These are phyloP conservation scores for Musa balbisiana DNA, from an alignment of 202 grass and related monocot species.

Conservation along the genomic window DNA sequence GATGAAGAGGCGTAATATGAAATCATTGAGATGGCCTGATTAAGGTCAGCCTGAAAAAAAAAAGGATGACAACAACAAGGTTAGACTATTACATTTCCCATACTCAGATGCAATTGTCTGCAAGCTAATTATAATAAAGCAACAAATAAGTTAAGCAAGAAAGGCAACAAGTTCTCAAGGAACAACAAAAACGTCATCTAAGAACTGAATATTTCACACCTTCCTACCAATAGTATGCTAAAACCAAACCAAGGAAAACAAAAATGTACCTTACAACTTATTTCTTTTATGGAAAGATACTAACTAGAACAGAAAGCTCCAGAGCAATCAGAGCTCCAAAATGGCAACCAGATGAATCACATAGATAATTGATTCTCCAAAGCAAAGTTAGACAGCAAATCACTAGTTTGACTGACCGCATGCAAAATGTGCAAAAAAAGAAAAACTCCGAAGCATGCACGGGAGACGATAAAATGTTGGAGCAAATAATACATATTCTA, in stretches of 20 bases:
- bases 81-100: neutral
- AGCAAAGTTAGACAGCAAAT: too few relatives aligned
- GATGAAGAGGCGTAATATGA: slow-evolving; percentile 12
- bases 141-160: neutral
- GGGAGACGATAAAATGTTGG: too few relatives aligned
- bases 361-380: too few relatives aligned
- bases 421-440: too few relatives aligned
- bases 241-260: neutral
- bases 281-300: too few relatives aligned
- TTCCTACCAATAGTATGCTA: neutral
- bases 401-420: too few relatives aligned
- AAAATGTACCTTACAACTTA: too few relatives aligned
- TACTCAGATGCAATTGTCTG: neutral
- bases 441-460: too few relatives aligned
- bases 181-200: neutral
- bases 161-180: neutral
- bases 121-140: neutral
- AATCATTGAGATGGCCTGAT: slow-evolving; percentile 16
- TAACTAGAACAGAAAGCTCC: too few relatives aligned
- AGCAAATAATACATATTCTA: too few relatives aligned
- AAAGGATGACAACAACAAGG: neutral
- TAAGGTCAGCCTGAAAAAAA: slow-evolving; percentile 47
- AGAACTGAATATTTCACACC: neutral
- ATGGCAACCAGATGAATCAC: too few relatives aligned
- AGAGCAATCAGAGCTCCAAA: too few relatives aligned